phyloP scores from a whole-genome alignment of 1,139 yeast genomes.

The Scheffersomyces insectosa region DNA sequence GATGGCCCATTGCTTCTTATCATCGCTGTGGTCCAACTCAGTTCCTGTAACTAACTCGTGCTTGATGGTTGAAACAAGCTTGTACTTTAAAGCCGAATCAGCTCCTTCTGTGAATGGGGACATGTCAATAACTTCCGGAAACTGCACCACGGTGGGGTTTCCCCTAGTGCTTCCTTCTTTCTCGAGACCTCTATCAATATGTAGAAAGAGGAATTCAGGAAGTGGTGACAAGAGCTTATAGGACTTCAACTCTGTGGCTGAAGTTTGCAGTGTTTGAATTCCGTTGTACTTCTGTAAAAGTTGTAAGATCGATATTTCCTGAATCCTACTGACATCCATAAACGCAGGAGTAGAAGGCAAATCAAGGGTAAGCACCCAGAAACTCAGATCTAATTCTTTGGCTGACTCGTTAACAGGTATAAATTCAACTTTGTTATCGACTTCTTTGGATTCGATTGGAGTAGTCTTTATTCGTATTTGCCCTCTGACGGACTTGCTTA shows the following conservation, averaged over 20 bases:
- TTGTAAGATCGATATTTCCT: constrained; percentile 51
- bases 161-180: constrained; percentile 30
- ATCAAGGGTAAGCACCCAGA: constrained; percentile 60
- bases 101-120: constrained; percentile 25
- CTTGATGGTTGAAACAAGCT: constrained; percentile 52
- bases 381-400: constrained; percentile 35
- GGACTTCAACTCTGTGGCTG: constrained; percentile 24
- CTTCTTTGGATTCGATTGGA: constrained; percentile 19
- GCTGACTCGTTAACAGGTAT: constrained; percentile 16
- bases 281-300: constrained; percentile 51
- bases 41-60: constrained; percentile 34
- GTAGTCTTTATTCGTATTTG: constrained; percentile 35
- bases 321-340: constrained; percentile 39
- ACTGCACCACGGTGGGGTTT: constrained; percentile 67
- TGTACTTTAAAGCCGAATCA: constrained; percentile 32
- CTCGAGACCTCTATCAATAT: constrained; percentile 53
- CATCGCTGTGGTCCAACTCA: constrained; percentile 25
- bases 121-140: constrained; percentile 49
- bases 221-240: constrained; percentile 39
- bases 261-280: constrained; percentile 15
- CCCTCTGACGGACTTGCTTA: constrained; percentile 51
- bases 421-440: constrained; percentile 22
- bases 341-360: constrained; percentile 61
- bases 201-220: constrained; percentile 58
- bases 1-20: constrained; percentile 48